Evolutionary conservation across 306 rosid genomes (phyloP).

Genomic region (Ochetophila trinervis): DNA sequence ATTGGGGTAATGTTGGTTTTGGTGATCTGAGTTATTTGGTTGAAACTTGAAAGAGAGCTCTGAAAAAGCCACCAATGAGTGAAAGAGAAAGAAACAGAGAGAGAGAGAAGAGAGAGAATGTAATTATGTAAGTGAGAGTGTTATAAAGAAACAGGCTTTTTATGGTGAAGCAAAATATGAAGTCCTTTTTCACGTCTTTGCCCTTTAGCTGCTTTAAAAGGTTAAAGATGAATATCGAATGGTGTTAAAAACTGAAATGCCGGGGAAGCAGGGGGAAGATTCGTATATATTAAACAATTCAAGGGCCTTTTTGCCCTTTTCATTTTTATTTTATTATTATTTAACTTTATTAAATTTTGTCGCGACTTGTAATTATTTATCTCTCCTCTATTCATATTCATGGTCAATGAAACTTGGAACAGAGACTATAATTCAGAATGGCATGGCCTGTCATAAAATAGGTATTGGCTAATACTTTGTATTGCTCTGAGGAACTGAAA

Average conservation of each 20-base stretch:
- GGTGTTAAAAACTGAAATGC: not conserved
- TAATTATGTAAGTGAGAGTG: not conserved
- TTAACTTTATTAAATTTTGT: not conserved
- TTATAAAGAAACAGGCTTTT: constrained; percentile 19
- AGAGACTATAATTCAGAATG: too few species aligned
- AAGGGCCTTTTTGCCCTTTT: too few species aligned
- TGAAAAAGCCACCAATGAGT: constrained; percentile 39
- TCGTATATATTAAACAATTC: too few species aligned
- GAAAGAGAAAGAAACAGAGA: constrained; percentile 10
- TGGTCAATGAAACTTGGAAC: too few species aligned
- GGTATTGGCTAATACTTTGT: too few species aligned
- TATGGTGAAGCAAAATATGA: constrained; percentile 21
- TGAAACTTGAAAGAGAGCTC: not conserved
- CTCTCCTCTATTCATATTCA: not conserved
- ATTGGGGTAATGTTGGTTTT: constrained; percentile 3
- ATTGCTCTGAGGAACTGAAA: too few species aligned
- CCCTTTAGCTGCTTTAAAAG: constrained; percentile 15
- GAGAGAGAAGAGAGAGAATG: not conserved
- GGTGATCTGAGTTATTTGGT: constrained; percentile 12
- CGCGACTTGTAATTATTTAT: not conserved
- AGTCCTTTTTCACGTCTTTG: constrained; percentile 5
- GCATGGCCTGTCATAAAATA: too few species aligned
- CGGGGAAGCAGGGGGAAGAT: not conserved
- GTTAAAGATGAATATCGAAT: not conserved
- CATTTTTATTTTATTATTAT: not conserved